Conservation (phyloP, 331 rosid genomes). For the Rhamnella rubrinervis region DNA sequence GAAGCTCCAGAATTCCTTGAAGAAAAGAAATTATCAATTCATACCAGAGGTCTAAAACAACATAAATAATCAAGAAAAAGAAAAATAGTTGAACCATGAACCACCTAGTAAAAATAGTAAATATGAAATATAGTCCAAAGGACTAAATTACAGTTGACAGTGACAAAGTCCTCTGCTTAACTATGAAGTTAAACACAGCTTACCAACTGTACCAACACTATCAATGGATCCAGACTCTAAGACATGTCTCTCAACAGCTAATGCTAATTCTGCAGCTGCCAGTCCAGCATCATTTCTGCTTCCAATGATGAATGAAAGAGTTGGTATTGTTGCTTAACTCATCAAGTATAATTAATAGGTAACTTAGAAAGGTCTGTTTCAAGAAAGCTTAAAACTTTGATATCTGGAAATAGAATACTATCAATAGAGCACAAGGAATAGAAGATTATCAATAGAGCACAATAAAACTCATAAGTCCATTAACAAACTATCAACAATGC, state of each 20-base stretch:
- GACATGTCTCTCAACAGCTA: conserved; percentile 87
- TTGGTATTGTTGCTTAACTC: background rate
- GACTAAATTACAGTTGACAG: too few relatives aligned
- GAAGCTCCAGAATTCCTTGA: conserved; percentile 78
- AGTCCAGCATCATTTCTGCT: conserved; percentile 93
- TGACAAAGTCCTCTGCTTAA: background rate
- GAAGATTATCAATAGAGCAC: too few relatives aligned
- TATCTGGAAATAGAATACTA: too few relatives aligned
- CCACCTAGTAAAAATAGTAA: background rate
- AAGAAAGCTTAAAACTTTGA: background rate
- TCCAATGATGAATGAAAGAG: conserved; percentile 27
- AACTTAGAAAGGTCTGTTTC: background rate
- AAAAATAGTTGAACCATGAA: background rate
- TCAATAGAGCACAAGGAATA: background rate
- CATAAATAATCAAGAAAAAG: background rate
- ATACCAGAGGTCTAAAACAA: conserved; percentile 6
- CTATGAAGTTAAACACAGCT: conserved; percentile 22
- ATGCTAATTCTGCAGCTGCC: conserved; percentile 87
- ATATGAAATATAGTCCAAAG: background rate
- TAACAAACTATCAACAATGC: background rate
- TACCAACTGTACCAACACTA: conserved; percentile 94
- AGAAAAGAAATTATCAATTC: conserved; percentile 19
- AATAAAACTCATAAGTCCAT: background rate
- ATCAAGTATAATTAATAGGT: conserved; percentile 3
- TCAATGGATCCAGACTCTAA: conserved; percentile 87